Evolutionary conservation across 208 protist genomes (phyloP).

Genomic region (Tritrichomonas foetus): DNA sequence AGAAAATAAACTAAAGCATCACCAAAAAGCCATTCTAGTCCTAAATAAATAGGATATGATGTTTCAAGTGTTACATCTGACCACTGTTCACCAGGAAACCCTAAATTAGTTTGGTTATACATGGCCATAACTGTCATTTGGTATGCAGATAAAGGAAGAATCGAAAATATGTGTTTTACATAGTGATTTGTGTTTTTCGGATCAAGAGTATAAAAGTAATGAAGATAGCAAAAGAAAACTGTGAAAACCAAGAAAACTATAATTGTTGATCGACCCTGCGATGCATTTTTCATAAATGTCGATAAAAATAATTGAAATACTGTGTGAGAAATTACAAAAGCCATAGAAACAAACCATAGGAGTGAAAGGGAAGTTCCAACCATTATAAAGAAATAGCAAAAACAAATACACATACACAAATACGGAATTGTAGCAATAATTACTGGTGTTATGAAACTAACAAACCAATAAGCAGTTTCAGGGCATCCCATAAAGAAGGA

Average conservation of each 20-base stretch:
- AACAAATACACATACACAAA: neutral
- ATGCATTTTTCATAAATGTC: slow-evolving; percentile 16
- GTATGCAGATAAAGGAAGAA: neutral
- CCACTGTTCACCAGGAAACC: neutral
- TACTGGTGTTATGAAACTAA: neutral
- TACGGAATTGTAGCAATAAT: neutral
- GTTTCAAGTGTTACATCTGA: neutral
- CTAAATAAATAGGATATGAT: neutral
- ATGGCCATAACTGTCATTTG: neutral
- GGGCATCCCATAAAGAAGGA: neutral
- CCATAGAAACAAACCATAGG: neutral
- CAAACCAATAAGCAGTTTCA: slow-evolving; percentile 10
- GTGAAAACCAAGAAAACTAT: neutral
- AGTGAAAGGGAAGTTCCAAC: neutral
- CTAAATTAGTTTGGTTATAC: neutral
- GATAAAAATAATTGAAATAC: neutral
- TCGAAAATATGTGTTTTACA: neutral
- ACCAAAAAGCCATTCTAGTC: neutral
- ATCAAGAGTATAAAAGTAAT: neutral
- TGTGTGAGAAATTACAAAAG: neutral
- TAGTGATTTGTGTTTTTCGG: neutral
- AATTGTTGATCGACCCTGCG: neutral
- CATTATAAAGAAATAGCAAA: neutral
- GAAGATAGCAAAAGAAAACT: neutral
- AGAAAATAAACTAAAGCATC: neutral